These are phyloP conservation scores for Trichoderma oligosporum DNA, from an alignment of 2,329 filamentous ascomycete genomes.

Conservation along the genomic window DNA sequence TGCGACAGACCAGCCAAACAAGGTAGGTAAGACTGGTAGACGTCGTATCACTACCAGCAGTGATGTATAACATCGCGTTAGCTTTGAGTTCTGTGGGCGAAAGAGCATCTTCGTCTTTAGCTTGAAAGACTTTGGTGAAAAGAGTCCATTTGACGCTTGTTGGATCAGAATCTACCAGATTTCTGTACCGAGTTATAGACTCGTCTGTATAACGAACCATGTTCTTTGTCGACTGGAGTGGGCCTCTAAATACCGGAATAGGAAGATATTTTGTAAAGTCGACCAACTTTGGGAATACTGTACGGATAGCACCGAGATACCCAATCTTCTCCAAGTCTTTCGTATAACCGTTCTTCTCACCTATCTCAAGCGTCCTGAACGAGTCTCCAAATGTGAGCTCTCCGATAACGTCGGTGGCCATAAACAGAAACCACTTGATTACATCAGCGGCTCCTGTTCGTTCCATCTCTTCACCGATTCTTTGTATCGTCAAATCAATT, in stretches of 20 bases:
- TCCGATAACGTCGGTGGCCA: constrained; percentile 52
- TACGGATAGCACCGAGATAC: constrained; percentile 39
- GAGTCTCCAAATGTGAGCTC: constrained; percentile 54
- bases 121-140: constrained; percentile 38
- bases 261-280: background rate
- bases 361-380: constrained; percentile 43
- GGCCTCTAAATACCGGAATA: background rate
- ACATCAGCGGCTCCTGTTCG: constrained; percentile 40
- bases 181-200: constrained; percentile 30
- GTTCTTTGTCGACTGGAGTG: constrained; percentile 22
- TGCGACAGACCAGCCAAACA: constrained; percentile 37
- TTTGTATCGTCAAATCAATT: constrained; percentile 38
- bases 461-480: constrained; percentile 44
- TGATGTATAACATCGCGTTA: constrained; percentile 44
- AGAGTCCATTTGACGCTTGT: constrained; percentile 31
- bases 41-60: constrained; percentile 52
- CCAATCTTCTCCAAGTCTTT: constrained; percentile 38
- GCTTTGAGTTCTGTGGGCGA: constrained; percentile 33
- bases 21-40: constrained; percentile 48
- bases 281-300: background rate
- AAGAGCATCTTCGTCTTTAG: constrained; percentile 30
- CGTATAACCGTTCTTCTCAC: background rate
- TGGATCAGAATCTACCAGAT: constrained; percentile 23
- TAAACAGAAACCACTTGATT: constrained; percentile 52
- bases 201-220: constrained; percentile 28